These are phyloP conservation scores for Przewalskia tangutica DNA, from an alignment of 257 asterid genomes.

Conservation along the genomic window DNA sequence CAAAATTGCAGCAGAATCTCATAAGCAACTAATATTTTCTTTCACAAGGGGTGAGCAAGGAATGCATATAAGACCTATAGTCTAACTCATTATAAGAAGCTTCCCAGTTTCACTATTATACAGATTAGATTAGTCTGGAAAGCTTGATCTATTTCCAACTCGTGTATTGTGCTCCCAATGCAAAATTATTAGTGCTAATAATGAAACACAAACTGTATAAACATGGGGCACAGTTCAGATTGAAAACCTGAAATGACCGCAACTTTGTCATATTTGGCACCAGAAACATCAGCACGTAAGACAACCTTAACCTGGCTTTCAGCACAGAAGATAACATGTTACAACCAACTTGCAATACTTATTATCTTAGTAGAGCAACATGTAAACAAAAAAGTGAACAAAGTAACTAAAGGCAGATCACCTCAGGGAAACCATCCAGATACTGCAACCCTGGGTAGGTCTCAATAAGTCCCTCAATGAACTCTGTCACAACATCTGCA, in stretches of 20 bases:
- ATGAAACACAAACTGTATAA: neutral
- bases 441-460: conserved; percentile 90
- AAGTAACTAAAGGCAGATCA: conserved; percentile 13
- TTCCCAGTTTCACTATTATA: neutral
- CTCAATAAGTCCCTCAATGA: conserved; percentile 90
- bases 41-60: neutral
- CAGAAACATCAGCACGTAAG: conserved; percentile 79
- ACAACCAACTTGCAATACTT: neutral
- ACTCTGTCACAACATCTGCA: conserved; percentile 94
- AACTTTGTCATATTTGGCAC: conserved; percentile 67
- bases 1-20: neutral
- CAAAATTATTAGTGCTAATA: neutral
- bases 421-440: conserved; percentile 94
- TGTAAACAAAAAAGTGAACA: neutral
- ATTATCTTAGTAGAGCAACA: neutral
- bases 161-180: neutral
- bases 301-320: conserved; percentile 76
- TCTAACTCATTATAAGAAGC: neutral
- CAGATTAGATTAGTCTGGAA: neutral
- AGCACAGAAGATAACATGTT: neutral
- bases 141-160: neutral
- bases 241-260: conserved; percentile 78
- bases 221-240: neutral
- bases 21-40: neutral
- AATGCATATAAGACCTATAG: neutral